Evolutionary conservation across 148 eudicot species (phyloP), one percentile per base, ranked within the genome.

Genomic region (Vaccinium corymbosum): DNA sequence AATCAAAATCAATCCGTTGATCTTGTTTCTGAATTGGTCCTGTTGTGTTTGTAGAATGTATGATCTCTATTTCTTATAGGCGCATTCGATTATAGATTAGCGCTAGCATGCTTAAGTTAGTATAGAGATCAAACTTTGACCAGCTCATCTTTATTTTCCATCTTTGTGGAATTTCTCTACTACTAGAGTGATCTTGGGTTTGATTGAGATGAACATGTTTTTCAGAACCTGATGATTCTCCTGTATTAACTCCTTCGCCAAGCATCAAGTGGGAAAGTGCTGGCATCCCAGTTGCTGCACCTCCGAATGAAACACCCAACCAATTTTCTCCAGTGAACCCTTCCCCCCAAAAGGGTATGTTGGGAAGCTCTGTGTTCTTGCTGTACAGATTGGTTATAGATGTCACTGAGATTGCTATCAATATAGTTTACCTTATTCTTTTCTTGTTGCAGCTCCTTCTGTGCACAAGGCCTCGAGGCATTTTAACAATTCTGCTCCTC

Each of bases 261-360:
- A 84, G 84, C 80, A 80, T 79, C 57, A 79, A 56, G 38, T 8
- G 27, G 38, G 79, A 76, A 87, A 62, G 75, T 79, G 84, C 81
- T 66, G 76, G 72, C 10, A 59, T 46, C 25, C 90, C 90, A 80
- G 83, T 86, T 83, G 87, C 88, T 85, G 87, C 89, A 84, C 90
- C 91, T 27, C 27, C 85, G 52, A 82, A 85, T 80, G 78, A 17
- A 84, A 81, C 72, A 22, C 79, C 80, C 55, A 51, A 68, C 25
- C 84, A 49, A 42, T 25, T 81, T 68, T 75, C 86, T 78, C 90
- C 89, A 52, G 57, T 51, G 51, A 79, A 82, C n/a, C 84, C 51
- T 74, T 50, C 89, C 81, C 88, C 88, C 10, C 16, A 53, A n/a
- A 38, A 78, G 78, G 84, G 89, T 89, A 74, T 20, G 78, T 81